Evolutionary conservation across 1,284 basidiomycete genomes (phyloP).

Genomic region (Moniliophthora roreri): DNA sequence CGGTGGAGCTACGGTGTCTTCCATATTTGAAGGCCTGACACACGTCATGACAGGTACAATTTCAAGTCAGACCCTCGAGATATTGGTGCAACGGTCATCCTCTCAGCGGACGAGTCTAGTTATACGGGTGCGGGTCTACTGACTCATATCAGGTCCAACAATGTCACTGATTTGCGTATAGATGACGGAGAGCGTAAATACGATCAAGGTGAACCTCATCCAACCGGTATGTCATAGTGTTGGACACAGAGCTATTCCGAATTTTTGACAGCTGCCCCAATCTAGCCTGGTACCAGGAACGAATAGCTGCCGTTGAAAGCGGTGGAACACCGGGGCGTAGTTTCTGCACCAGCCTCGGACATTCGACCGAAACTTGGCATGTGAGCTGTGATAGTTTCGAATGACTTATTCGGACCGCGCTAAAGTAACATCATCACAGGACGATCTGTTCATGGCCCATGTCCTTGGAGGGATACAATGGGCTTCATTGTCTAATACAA

Average conservation of each 20-base stretch:
- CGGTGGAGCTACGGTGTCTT: conserved; percentile 6
- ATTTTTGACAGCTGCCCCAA: neutral
- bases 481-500: conserved; percentile 64
- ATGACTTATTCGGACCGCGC: neutral
- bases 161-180: conserved; percentile 20
- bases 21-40: neutral
- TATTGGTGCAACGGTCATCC: conserved; percentile 63
- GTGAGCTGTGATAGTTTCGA: conserved; percentile 29
- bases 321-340: conserved; percentile 63
- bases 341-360: conserved; percentile 81
- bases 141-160: neutral
- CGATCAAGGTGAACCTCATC: conserved; percentile 65
- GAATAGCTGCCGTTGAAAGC: conserved; percentile 53
- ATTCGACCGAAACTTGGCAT: conserved; percentile 70
- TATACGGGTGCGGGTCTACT: conserved; percentile 48
- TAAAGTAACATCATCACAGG: conserved; percentile 12
- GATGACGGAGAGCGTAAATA: conserved; percentile 49
- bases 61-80: conserved; percentile 75
- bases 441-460: conserved; percentile 66
- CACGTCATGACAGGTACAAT: conserved; percentile 55
- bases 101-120: conserved; percentile 68
- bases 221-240: conserved; percentile 42
- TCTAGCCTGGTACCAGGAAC: conserved; percentile 79
- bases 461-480: conserved; percentile 74
- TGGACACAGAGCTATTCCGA: neutral